These are phyloP conservation scores for Astraeus odoratus DNA, from an alignment of 768 basidiomycete genomes.

Conservation along the genomic window DNA sequence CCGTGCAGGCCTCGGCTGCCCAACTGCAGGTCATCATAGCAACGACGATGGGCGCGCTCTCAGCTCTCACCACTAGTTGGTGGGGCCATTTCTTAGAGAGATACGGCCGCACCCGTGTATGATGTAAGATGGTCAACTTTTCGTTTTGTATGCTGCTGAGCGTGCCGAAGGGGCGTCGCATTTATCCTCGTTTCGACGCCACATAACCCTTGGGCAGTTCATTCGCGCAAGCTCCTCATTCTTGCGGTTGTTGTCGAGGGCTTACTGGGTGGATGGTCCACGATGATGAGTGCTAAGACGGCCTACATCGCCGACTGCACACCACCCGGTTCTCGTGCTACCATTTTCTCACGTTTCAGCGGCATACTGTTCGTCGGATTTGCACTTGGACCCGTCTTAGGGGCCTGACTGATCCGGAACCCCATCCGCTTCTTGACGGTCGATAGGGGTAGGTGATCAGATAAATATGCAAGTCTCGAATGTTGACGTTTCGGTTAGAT, in stretches of 20 bases:
- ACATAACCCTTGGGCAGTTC: conserved; percentile 48
- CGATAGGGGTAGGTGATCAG: conserved; percentile 12
- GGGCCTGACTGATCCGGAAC: conserved; percentile 43
- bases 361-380: conserved; percentile 77
- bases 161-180: conserved; percentile 54
- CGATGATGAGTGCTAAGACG: conserved; percentile 52
- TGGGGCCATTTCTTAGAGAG: conserved; percentile 81
- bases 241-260: conserved; percentile 78
- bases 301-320: conserved; percentile 75
- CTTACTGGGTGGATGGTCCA: conserved; percentile 72
- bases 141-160: too few relatives aligned
- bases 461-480: conserved; percentile 2
- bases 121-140: conserved; percentile 27
- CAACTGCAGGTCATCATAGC: conserved; percentile 72
- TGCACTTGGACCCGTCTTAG: conserved; percentile 70
- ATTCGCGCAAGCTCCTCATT: conserved; percentile 70
- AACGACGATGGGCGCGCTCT: conserved; percentile 69
- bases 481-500: conserved; percentile 10
- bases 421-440: conserved; percentile 29
- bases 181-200: conserved; percentile 75
- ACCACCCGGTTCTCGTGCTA: conserved; percentile 71
- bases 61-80: conserved; percentile 77
- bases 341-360: conserved; percentile 59
- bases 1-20: conserved; percentile 63
- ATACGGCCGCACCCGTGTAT: conserved; percentile 68